Evolutionary conservation across 2,329 filamentous ascomycete species (phyloP).

Genomic region (Epichloe gansuensis): DNA sequence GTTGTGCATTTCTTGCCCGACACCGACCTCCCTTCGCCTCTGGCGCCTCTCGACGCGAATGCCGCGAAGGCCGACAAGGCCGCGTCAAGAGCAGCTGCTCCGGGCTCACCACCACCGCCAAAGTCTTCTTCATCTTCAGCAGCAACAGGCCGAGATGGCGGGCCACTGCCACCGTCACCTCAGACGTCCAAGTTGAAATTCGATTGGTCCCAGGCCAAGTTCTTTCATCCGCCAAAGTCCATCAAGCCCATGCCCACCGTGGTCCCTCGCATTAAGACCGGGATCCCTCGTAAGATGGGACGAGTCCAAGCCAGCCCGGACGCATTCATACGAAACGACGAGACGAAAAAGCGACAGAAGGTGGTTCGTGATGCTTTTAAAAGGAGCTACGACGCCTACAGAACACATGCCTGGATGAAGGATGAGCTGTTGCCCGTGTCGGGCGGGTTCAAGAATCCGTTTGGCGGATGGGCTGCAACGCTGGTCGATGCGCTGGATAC

Average conservation of each 20-base stretch:
- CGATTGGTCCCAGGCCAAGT: slow-evolving; percentile 18
- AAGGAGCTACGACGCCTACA: slow-evolving; percentile 38
- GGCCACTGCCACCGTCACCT: too few relatives aligned
- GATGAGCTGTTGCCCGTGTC: slow-evolving; percentile 40
- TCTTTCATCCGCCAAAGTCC: slow-evolving; percentile 17
- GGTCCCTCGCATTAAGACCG: slow-evolving; percentile 8
- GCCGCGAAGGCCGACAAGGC: neutral
- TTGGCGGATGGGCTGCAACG: slow-evolving; percentile 45
- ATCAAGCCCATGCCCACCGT: slow-evolving; percentile 20
- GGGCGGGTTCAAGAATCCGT: slow-evolving; percentile 31
- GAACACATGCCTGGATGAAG: slow-evolving; percentile 35
- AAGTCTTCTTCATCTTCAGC: neutral
- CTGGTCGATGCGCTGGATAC: slow-evolving; percentile 49
- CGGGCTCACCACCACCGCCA: neutral
- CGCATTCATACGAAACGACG: slow-evolving; percentile 10
- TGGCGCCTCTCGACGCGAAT: neutral
- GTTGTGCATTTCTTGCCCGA: slow-evolving; percentile 12
- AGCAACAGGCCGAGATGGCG: neutral
- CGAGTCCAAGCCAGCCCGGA: slow-evolving; percentile 17
- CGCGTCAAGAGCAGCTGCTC: neutral
- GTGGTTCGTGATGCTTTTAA: slow-evolving; percentile 29
- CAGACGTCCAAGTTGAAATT: slow-evolving; percentile 13
- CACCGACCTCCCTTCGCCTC: slow-evolving; percentile 2
- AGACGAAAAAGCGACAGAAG: slow-evolving; percentile 18
- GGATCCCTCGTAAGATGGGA: slow-evolving; percentile 14